Evolutionary conservation across 1,284 basidiomycete species (phyloP).

Genomic region (Tranzscheliella williamsii): DNA sequence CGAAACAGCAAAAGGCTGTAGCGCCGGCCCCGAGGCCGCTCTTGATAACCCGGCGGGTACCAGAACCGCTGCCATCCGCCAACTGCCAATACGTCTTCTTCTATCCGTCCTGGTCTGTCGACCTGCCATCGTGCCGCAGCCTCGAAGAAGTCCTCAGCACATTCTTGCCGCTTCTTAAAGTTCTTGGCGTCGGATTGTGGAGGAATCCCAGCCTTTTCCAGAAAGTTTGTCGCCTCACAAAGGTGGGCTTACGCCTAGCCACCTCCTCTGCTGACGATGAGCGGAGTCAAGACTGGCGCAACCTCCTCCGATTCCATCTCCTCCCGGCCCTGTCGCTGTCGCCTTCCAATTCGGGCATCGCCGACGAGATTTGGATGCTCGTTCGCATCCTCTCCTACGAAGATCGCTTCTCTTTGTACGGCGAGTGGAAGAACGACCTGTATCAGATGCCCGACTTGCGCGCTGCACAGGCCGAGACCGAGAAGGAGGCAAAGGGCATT

Average conservation of each 20-base stretch:
- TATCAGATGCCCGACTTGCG: conserved; percentile 63
- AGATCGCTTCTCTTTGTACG: conserved; percentile 84
- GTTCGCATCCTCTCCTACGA: conserved; percentile 77
- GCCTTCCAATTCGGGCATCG: conserved; percentile 70
- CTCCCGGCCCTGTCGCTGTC: conserved; percentile 86
- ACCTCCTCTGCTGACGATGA: conserved; percentile 11
- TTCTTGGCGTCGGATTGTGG: conserved; percentile 47
- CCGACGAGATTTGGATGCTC: conserved; percentile 64
- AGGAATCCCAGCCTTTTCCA: conserved; percentile 38
- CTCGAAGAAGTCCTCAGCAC: conserved; percentile 29
- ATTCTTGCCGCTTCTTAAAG: conserved; percentile 52
- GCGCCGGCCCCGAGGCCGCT: conserved; percentile 14
- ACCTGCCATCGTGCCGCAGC: conserved; percentile 29
- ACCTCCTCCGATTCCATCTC: conserved; percentile 76
- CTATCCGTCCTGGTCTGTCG: conserved; percentile 46
- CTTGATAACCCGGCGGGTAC: conserved; percentile 42
- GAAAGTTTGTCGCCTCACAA: conserved; percentile 51
- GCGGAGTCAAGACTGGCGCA: conserved; percentile 70
- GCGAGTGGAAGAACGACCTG: conserved; percentile 85
- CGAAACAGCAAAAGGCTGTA: conserved; percentile 17
- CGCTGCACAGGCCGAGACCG: conserved; percentile 65
- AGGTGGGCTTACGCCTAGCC: conserved; percentile 27
- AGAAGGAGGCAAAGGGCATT: conserved; percentile 63
- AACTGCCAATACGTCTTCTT: conserved; percentile 47
- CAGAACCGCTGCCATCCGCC: conserved; percentile 44